Base-by-base conservation (phyloP, 73 alveolate species). In the Uronychia setigera region DNA sequence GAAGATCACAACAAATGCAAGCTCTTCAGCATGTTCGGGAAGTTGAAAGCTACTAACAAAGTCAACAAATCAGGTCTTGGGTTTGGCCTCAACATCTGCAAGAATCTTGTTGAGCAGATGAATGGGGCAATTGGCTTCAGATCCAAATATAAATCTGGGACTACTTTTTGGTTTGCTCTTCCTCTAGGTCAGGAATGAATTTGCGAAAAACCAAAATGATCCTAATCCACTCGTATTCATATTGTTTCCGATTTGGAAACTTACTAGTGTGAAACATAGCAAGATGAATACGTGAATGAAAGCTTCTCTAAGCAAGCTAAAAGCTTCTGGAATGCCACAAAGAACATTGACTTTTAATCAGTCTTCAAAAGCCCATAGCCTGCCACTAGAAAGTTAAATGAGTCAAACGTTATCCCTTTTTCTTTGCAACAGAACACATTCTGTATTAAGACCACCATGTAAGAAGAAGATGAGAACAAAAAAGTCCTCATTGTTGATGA, bases 21-120 rank as follows among this genome's bases (percentile, higher is more conserved):
- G 78, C 75, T 85, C 35, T 85, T 91, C 31, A 86, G 60, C 9
- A 78, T 88, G 30, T 91, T 91, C 78, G 92, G 91, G 29, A 77
- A 79, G 80, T 33, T 81, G 14, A 57, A 75, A n/a, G 82, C 78
- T 79, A 85, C 80, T 9, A 32, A 35, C 58, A 80, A 81, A 57
- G 58, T 79, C 27, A 84, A 77, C 30, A 77, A 28, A 77, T 1
- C 87, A 29, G 90, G 87, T 26, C 76, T 67, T 11, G 88, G 92
- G 74, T 77, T 91, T 46, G 92, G 96, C 30, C 76, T 86, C 35
- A 91, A 81, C 59, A 79, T 91, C 27, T 76, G 93, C 26, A 80
- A 81, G 31, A 76, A 81, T 28, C 33, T 81, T 30, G 88, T 87
- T 9, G 92, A 87, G 25, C 74, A 77, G 60, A 30, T 91, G 29